phyloP scores from a whole-genome alignment of 129 eudicot genomes.

The Tagetes patula region DNA sequence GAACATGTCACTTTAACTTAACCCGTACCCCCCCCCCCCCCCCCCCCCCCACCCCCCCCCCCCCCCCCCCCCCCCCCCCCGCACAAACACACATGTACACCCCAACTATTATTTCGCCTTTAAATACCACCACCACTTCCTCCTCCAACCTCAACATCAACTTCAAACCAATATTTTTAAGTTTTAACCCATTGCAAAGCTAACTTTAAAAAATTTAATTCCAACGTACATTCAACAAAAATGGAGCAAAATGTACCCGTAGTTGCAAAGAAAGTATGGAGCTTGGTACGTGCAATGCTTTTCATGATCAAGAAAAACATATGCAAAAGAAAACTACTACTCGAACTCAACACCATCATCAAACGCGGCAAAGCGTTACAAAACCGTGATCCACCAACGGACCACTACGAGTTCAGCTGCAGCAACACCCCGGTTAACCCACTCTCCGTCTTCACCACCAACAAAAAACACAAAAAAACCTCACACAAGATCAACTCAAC shows the following conservation, averaged over 20 bases:
- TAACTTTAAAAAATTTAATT: background rate
- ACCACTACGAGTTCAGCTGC: conserved; percentile 71
- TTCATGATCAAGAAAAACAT: conserved; percentile 59
- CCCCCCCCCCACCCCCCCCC: background rate
- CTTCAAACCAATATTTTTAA: background rate
- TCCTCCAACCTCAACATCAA: conserved; percentile 7
- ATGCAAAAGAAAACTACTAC: conserved; percentile 46
- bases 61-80: background rate
- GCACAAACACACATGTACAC: background rate
- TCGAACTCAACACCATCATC: conserved; percentile 56
- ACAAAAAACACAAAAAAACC: conserved; percentile 32
- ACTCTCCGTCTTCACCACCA: conserved; percentile 39
- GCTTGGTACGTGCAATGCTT: conserved; percentile 42
- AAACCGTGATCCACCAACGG: conserved; percentile 22
- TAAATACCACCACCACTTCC: conserved; percentile 39
- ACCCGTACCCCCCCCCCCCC: conserved; percentile 22
- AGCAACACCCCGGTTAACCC: conserved; percentile 51
- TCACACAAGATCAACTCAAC: background rate
- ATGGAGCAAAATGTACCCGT: conserved; percentile 64
- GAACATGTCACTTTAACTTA: conserved; percentile 32
- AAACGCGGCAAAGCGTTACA: conserved; percentile 55
- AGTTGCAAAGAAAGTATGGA: conserved; percentile 53
- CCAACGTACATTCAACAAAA: conserved; percentile 16
- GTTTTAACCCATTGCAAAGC: background rate
- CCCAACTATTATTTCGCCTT: conserved; percentile 9